phyloP scores from a whole-genome alignment of 176 grass and related monocot genomes.

The Musa acuminata region DNA sequence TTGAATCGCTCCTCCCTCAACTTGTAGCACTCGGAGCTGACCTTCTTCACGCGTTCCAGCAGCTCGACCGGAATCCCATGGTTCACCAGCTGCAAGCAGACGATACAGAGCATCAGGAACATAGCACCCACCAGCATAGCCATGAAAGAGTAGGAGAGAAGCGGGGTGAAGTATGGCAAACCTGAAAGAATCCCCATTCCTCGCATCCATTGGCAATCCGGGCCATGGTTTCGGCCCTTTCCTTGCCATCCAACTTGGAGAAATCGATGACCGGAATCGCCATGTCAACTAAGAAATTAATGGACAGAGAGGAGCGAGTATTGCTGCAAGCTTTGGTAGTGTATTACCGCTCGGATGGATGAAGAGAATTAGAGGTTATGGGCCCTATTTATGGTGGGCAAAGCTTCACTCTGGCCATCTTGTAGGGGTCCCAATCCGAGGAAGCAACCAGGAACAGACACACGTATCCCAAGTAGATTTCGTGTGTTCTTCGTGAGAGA shows the following conservation, averaged over 20 bases:
- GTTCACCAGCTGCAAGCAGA: constrained; percentile 48
- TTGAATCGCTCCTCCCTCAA: constrained; percentile 50
- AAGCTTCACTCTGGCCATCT: too few species aligned
- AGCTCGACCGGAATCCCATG: constrained; percentile 71
- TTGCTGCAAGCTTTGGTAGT: too few species aligned
- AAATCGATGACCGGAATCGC: constrained; percentile 77
- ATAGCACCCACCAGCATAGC: too few species aligned
- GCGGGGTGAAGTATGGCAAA: neutral
- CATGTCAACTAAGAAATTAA: constrained; percentile 20
- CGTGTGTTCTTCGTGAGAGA: too few species aligned
- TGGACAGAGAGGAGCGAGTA: too few species aligned
- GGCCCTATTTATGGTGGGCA: too few species aligned
- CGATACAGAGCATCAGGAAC: too few species aligned
- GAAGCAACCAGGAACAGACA: too few species aligned
- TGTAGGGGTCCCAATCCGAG: too few species aligned
- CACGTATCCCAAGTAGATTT: too few species aligned
- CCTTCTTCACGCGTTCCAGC: constrained; percentile 78
- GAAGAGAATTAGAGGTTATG: too few species aligned
- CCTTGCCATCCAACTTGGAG: constrained; percentile 51
- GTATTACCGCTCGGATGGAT: too few species aligned
- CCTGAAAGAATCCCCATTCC: constrained; percentile 85
- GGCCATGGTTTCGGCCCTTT: constrained; percentile 38
- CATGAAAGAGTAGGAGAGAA: neutral
- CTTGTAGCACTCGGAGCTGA: constrained; percentile 64
- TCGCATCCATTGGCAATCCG: constrained; percentile 58